These are phyloP conservation scores for Agapanthus africanus DNA, from an alignment of 106 monocot genomes.

Conservation along the genomic window DNA sequence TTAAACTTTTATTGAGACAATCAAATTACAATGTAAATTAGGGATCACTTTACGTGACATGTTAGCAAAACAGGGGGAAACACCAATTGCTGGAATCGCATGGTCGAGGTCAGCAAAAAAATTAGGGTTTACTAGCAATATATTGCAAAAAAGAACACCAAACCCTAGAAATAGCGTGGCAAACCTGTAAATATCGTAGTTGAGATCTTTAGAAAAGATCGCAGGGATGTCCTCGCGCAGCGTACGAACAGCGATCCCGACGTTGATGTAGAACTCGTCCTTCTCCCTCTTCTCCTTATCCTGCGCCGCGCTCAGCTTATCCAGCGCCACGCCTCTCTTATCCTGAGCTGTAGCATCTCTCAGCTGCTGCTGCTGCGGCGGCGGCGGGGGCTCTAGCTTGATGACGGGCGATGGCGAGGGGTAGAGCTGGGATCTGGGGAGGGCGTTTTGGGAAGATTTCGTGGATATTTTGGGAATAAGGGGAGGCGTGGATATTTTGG, in stretches of 20 bases:
- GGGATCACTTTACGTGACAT: no score
- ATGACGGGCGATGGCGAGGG: no score
- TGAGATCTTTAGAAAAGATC: constrained; percentile 62
- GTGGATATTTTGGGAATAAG: constrained; percentile 36
- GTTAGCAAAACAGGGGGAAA: no score
- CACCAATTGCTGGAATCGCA: no score
- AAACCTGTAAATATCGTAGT: constrained; percentile 81
- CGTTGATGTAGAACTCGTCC: constrained; percentile 79
- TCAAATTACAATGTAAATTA: no score
- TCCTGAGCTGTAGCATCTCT: constrained; percentile 10
- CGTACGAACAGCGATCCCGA: constrained; percentile 72
- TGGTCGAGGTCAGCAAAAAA: no score
- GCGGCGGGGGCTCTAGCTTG: constrained; percentile 16
- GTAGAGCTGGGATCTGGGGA: constrained; percentile 8
- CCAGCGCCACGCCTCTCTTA: constrained; percentile 3
- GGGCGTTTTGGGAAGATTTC: constrained; percentile 25
- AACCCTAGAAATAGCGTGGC: no score
- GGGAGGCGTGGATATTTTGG: constrained; percentile 35
- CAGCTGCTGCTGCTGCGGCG: no score
- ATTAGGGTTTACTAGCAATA: no score
- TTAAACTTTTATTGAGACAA: no score
- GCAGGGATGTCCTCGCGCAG: constrained; percentile 68
- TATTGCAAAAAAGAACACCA: no score
- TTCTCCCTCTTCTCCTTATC: background rate
- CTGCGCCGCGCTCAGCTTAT: constrained; percentile 1